Evolutionary conservation across 2,329 filamentous ascomycete genomes (phyloP), one percentile per base, ranked within the genome.

Genomic region (Aspergillus sp.): DNA sequence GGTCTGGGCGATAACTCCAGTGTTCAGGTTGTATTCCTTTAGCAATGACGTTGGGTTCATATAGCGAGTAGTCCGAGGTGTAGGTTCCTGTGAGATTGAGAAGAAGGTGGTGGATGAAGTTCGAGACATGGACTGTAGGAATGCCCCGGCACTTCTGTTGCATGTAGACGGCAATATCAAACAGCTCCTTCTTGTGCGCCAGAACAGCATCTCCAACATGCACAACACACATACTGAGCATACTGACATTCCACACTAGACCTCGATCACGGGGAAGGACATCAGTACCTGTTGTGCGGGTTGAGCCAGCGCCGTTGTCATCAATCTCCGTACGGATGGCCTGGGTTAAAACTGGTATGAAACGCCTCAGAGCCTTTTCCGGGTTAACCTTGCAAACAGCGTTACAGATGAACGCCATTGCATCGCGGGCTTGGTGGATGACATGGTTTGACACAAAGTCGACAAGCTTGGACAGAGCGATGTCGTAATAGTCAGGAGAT

Each of bases 371-470:
- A 0, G 95, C 92, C 78, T 97, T 97, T 71, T 93, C 88, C 0
- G 96, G 93, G 66, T 96, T 91, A 65, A 96, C 91, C 76, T 98
- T 98, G 82, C 95, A 96, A 23, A 99, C 82, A 0, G 91, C 90
- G 74, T 97, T 98, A 76, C 93, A 90, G 54, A 98, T 98, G 83
- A 96, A 99, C 1, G 96, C 95, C 90, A 99, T 97, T 7, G 95
- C 93, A 80, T 99, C 95, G 64, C 93, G 84, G 53, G 95, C 93
- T 75, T 98, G 95, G 68, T 99, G 93, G 17, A 99, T 93, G 49
- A 99, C 95, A 77, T 98, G 95, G 62, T 90, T 90, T 1, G 90
- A 88, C 24, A 97, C 90, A 72, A 99, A 99, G 33, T 90, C 86
- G 2, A 92, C 90, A 66, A 99, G 86, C 79, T 98, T 98, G 59